Evolutionary conservation across 2,329 filamentous ascomycete species (phyloP), one percentile per base, ranked within the genome.

Genomic region (Aspergillus sp.): DNA sequence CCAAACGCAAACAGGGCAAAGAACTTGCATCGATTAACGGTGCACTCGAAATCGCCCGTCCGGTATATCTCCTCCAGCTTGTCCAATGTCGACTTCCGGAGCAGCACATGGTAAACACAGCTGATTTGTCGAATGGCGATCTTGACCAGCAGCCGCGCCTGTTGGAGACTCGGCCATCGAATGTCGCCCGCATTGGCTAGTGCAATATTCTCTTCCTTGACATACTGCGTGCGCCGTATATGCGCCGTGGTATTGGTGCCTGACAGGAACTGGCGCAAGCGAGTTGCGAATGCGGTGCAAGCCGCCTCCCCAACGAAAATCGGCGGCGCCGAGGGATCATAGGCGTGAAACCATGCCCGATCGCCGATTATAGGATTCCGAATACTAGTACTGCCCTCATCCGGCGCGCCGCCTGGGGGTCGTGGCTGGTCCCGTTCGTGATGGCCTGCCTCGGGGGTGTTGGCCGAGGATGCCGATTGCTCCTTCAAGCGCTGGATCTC

Each of bases 1-100:
- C 78, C 78, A 41, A 80, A 68, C 0, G 76, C 75, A 66, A 80
- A 78, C 8, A 80, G 60, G 0, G 74, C 73, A 43, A 77, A 80
- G 42, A 78, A 76, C 43, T 78, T 78, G 64, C 76, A 79, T 11
- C 78, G 63, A 65, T 75, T 77, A 50, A 74, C 15, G 41, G 70
- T 41, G 64, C 59, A 66, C 22, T 71, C 64, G 50, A 74, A 73
- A 18, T 66, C 63, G 4, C 60, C 65, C 3, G 61, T 70, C 43
- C 66, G 74, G 64, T 62, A 74, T n/a, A 73, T 74, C 56, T 64
- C 76, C 70, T 78, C 61, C 61, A 74, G 61, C 66, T 74, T 59
- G 61, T 74, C 73, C 64, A 75, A 49, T 53, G 78, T 58, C 56
- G 74, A 50, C 65, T 77, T 66, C 67, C 72, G 48, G 73, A 74